These are phyloP conservation scores for Aaosphaeria pasadenensis DNA, from an alignment of 2,329 filamentous ascomycete species.

Conservation along the genomic window DNA sequence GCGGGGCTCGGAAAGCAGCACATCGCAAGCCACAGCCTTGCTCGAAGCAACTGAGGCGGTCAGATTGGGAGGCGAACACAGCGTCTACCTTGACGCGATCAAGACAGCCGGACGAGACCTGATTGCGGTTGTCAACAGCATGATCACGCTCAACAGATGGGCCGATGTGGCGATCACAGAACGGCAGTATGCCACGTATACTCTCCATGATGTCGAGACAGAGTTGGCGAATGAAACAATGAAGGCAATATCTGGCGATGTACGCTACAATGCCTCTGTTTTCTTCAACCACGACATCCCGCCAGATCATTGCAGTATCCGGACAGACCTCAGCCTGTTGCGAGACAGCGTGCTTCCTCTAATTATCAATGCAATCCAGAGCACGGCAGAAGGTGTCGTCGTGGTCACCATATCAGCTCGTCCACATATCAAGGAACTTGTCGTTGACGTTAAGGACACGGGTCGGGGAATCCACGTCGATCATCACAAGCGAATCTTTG, in stretches of 20 bases:
- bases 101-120: constrained; percentile 41
- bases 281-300: background rate
- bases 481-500: constrained; percentile 41
- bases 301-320: background rate
- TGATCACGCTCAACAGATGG: constrained; percentile 45
- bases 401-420: background rate
- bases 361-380: constrained; percentile 43
- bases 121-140: constrained; percentile 45
- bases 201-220: background rate
- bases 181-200: constrained; percentile 3
- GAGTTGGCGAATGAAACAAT: background rate
- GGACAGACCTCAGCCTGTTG: constrained; percentile 26
- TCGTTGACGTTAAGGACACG: constrained; percentile 41
- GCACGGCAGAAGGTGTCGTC: constrained; percentile 32
- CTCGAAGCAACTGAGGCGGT: background rate
- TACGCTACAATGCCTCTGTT: background rate
- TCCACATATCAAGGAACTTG: background rate
- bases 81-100: constrained; percentile 33
- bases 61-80: background rate
- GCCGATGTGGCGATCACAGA: constrained; percentile 28
- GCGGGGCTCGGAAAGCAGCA: background rate
- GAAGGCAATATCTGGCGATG: background rate
- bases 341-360: constrained; percentile 43
- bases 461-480: constrained; percentile 39
- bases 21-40: background rate